phyloP scores from a whole-genome alignment of 2,329 filamentous ascomycete species.

The Apiospora sp. region DNA sequence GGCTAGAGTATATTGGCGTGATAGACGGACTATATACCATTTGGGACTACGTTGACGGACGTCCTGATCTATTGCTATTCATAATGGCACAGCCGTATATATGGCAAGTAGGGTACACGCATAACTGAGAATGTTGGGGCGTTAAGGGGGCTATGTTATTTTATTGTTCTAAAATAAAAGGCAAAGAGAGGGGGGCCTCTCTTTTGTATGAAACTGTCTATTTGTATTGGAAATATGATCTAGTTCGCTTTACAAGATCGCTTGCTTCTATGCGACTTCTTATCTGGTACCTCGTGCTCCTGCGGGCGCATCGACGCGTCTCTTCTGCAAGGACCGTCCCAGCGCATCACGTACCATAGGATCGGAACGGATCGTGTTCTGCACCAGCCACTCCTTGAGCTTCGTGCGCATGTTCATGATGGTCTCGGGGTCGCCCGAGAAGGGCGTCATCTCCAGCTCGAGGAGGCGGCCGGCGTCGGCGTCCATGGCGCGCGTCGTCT shows the following conservation, averaged over 20 bases:
- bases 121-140: neutral
- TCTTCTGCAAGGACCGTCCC: slow-evolving; percentile 69
- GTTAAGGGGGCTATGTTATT: neutral
- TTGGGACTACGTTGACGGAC: neutral
- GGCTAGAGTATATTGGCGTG: neutral
- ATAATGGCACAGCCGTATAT: neutral
- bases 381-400: slow-evolving; percentile 86
- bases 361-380: slow-evolving; percentile 82
- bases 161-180: neutral
- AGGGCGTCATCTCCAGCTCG: slow-evolving; percentile 82
- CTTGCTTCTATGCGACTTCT: slow-evolving; percentile 35
- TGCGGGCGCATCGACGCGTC: slow-evolving; percentile 67
- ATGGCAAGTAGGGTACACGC: neutral
- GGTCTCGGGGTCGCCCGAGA: slow-evolving; percentile 73
- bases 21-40: neutral
- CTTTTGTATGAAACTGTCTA: neutral
- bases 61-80: neutral
- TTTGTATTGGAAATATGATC: slow-evolving; percentile 8
- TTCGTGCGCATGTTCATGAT: slow-evolving; percentile 71
- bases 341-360: slow-evolving; percentile 85
- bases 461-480: slow-evolving; percentile 75
- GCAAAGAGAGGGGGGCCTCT: neutral
- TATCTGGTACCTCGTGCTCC: slow-evolving; percentile 64
- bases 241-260: neutral
- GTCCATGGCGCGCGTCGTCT: slow-evolving; percentile 66